These are phyloP conservation scores for Auriscalpium microsporum DNA, from an alignment of 768 basidiomycete species.

Conservation along the genomic window DNA sequence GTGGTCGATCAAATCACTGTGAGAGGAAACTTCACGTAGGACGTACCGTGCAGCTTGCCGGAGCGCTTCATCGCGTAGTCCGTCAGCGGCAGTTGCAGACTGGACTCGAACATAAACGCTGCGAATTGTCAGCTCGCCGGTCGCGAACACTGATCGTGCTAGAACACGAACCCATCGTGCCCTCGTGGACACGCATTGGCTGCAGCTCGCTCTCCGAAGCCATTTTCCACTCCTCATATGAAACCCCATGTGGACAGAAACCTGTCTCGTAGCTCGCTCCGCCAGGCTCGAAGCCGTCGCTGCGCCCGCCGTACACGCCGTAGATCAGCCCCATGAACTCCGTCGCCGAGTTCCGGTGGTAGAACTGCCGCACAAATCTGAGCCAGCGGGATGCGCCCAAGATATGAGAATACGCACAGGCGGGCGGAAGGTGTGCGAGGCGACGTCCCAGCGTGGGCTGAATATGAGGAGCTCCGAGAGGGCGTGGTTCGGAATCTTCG, in stretches of 20 bases:
- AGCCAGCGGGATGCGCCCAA: not conserved
- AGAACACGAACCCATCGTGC: constrained; percentile 37
- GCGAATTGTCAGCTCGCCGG: not conserved
- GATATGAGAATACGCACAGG: constrained; percentile 30
- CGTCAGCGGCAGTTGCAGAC: constrained; percentile 54
- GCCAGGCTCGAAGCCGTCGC: constrained; percentile 54
- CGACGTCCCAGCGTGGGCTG: constrained; percentile 57
- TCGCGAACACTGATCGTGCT: not conserved
- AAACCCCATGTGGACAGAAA: constrained; percentile 61
- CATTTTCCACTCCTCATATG: constrained; percentile 52
- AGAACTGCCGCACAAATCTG: constrained; percentile 33
- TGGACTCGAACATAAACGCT: constrained; percentile 62
- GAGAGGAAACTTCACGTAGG: not conserved
- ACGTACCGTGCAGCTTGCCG: constrained; percentile 49
- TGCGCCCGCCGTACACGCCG: constrained; percentile 55
- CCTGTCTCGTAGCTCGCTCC: constrained; percentile 56
- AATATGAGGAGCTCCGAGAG: constrained; percentile 61
- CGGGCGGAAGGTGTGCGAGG: constrained; percentile 48
- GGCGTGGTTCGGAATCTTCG: constrained; percentile 48
- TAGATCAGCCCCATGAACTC: constrained; percentile 62
- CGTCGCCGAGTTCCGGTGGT: constrained; percentile 53
- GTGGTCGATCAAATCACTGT: not conserved
- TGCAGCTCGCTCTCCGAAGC: constrained; percentile 43
- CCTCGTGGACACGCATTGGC: constrained; percentile 45
- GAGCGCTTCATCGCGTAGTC: constrained; percentile 55